Conservation (phyloP, 2,329 filamentous ascomycete genomes). For the Curvularia eragrostidis region DNA sequence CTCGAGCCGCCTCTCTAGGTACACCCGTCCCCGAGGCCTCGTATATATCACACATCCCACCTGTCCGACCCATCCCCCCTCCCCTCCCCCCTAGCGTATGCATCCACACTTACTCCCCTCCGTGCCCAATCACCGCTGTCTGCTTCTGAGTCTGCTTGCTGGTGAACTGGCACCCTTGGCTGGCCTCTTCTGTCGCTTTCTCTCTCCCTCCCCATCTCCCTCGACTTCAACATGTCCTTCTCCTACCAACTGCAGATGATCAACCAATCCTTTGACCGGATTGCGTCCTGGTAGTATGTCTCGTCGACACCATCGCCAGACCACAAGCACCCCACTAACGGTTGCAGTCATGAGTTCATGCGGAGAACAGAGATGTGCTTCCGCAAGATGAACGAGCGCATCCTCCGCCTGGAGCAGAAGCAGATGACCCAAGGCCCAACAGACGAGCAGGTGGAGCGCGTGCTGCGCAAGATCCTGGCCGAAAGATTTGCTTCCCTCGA, state of each 20-base stretch:
- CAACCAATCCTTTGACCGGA: conserved; percentile 43
- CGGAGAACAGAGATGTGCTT: conserved; percentile 40
- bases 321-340: conserved; percentile 9
- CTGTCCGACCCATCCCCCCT: conserved; percentile 6
- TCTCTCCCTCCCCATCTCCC: not conserved
- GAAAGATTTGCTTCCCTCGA: conserved; percentile 35
- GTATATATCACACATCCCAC: conserved; percentile 27
- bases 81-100: not conserved
- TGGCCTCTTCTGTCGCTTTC: not conserved
- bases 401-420: conserved; percentile 36
- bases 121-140: not conserved
- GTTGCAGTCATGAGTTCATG: conserved; percentile 39
- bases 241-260: conserved; percentile 42
- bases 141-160: not conserved
- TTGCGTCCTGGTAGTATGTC: conserved; percentile 44
- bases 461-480: conserved; percentile 46
- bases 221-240: conserved; percentile 36
- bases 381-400: conserved; percentile 36
- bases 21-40: conserved; percentile 17
- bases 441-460: conserved; percentile 46
- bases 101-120: not conserved
- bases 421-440: conserved; percentile 31
- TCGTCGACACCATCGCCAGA: not conserved
- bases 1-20: conserved; percentile 16
- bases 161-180: not conserved